Conservation (phyloP, 176 grass and related monocot species). For the Musa itinerans region DNA sequence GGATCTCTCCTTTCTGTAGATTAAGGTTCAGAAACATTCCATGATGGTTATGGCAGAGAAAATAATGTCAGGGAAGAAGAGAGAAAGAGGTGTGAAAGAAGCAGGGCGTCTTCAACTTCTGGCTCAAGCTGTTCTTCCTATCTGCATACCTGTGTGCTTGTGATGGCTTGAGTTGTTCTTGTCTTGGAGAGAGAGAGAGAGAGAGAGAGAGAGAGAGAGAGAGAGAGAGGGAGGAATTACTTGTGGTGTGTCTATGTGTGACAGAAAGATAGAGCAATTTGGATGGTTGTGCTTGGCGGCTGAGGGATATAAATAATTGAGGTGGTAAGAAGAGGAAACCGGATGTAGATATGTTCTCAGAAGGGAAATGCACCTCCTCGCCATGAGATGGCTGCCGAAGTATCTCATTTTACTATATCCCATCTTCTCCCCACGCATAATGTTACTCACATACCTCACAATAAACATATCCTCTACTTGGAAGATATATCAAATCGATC, state of each 20-base stretch:
- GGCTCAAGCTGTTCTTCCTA: not conserved
- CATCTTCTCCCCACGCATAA: not conserved
- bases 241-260: not conserved
- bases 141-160: slow-evolving; percentile 4
- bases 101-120: not conserved
- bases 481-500: too few relatives aligned
- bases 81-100: not conserved
- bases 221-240: slow-evolving; percentile 6
- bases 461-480: not conserved
- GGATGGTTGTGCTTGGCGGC: slow-evolving; percentile 44
- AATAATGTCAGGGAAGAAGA: slow-evolving; percentile 6
- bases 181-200: not conserved
- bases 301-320: slow-evolving; percentile 20
- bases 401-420: not conserved
- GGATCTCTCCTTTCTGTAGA: slow-evolving; percentile 6
- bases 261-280: slow-evolving; percentile 28
- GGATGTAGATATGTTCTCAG: not conserved
- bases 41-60: not conserved
- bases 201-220: not conserved
- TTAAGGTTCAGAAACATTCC: slow-evolving; percentile 2
- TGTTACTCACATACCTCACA: not conserved
- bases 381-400: not conserved
- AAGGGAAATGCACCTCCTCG: not conserved
- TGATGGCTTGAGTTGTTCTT: not conserved
- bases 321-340: slow-evolving; percentile 1